Base-by-base conservation (phyloP, 495 filamentous ascomycete species). In the Neurospora terricola region DNA sequence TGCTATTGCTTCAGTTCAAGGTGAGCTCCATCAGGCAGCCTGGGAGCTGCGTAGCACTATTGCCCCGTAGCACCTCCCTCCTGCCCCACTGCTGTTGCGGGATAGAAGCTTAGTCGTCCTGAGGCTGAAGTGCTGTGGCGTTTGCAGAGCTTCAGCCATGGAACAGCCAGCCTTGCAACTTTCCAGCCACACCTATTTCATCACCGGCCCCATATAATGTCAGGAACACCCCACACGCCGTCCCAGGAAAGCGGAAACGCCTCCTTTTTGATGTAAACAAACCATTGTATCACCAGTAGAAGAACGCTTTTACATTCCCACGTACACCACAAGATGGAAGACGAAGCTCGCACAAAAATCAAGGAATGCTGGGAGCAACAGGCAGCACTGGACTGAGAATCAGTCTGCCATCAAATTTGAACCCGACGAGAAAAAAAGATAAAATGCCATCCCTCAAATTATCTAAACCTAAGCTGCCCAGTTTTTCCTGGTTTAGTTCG, bases 31-130 rank as follows among this genome's bases (percentile, higher is more conserved):
- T 71, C 70, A 71, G 70, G 70, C 70, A 71, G 70, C 70, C 70
- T 71, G 70, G 70, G 70, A 71, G 70, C 70, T 71, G 70, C 70
- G 70, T 62, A 30, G 54, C 54, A 62, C 54, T 30, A 23, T 62
- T 62, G 54, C 54, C 23, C 54, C 54, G 54, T 62, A 62, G 54
- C 54, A 62, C 54, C 54, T 62, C 23, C 54, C 23, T 12, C 23
- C 54, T 16, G 54, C 21, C 30, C 54, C 54, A 62, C 54, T 27
- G 54, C 6, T 2, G 54, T 62, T 62, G 54, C 54, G 54, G 54
- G 54, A 62, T 4, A 30, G 54, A 30, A 62, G 54, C 54, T 62
- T 62, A 23, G 54, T 30, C 54, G 54, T 62, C 54, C 14, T 62
- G 54, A 30, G 54, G 54, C 54, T 62, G 54, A 62, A 30, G 11